Evolutionary conservation across 345 rosid genomes (phyloP), one percentile per base, ranked within the genome.

Genomic region (Murraya paniculata): DNA sequence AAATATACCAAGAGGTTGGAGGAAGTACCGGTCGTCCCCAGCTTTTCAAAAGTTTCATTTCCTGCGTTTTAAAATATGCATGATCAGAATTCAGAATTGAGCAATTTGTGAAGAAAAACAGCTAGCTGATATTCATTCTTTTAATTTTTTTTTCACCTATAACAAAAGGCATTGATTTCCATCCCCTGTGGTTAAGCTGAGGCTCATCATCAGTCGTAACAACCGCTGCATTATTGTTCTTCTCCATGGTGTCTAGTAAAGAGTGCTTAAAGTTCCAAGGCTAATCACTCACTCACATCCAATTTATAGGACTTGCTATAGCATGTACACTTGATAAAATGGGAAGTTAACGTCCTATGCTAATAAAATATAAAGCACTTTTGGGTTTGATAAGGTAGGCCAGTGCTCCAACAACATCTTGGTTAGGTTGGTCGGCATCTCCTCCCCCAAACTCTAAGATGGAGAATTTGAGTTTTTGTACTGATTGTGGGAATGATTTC

Each of bases 101-200:
- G 33, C 36, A 31, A 16, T 53, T 53, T 53, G 22, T 18, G 22
- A 53, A 18, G 2, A 53, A 18, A 53, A 19, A 53, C 50, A 18
- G 22, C 57, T 53, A 18, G 22, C 57, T 53, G 22, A 53, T 53
- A 53, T 53, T 5, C 57, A 6, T 18, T 53, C 57, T 53, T 50
- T 50, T 1, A 41, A 41, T 24, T 50, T 7, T 50, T 58, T 48
- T 27, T 70, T 4, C 79, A 92, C 96, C 96, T 79, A 92, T 88
- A 41, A 92, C 86, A 72, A 80, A 90, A 45, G 94, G 94, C 96
- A 91, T 91, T 77, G 87, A 88, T 85, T 84, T 90, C 92, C 92
- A 86, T 79, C 94, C 96, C 83, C 86, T 91, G 83, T 90, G 90
- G 75, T 83, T 79, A 68, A 85, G 45, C 86, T 85, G 74, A 9